Conservation (phyloP, 805 yeast species). For the Yarrowia sp. region DNA sequence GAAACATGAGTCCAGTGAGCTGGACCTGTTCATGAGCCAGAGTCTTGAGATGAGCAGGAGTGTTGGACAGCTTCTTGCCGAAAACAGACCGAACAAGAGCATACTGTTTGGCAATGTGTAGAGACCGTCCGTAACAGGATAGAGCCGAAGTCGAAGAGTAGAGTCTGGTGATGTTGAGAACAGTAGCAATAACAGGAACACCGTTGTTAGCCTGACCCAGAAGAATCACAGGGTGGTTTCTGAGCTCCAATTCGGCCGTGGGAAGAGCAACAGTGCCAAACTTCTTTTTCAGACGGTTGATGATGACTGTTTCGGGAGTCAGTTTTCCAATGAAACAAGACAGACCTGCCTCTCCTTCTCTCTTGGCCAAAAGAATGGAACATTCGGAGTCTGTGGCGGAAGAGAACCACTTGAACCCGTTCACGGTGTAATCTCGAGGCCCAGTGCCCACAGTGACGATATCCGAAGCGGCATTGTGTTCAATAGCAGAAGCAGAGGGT, state of each 20-base stretch:
- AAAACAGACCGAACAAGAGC: slow-evolving; percentile 34
- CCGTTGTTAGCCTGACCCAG: slow-evolving; percentile 32
- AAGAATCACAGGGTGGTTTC: slow-evolving; percentile 31
- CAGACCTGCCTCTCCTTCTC: slow-evolving; percentile 30
- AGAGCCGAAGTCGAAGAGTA: slow-evolving; percentile 33
- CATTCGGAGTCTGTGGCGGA: slow-evolving; percentile 38
- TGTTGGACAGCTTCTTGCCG: slow-evolving; percentile 30
- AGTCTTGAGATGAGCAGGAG: slow-evolving; percentile 34
- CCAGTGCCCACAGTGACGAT: not conserved
- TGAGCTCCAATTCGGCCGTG: slow-evolving; percentile 36
- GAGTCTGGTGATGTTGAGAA: slow-evolving; percentile 34
- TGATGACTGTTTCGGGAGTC: slow-evolving; percentile 30
- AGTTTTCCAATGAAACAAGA: slow-evolving; percentile 36
- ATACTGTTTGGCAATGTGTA: slow-evolving; percentile 32
- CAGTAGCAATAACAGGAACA: slow-evolving; percentile 35
- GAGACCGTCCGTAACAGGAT: slow-evolving; percentile 32
- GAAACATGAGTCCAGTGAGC: slow-evolving; percentile 31
- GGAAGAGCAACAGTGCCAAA: slow-evolving; percentile 38
- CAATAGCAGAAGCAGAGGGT: not conserved
- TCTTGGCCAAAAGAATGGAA: slow-evolving; percentile 34
- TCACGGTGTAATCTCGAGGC: slow-evolving; percentile 27
- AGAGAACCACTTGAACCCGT: slow-evolving; percentile 38
- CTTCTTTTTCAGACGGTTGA: slow-evolving; percentile 35
- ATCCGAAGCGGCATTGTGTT: not conserved
- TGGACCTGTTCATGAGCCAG: slow-evolving; percentile 33